Conservation (phyloP, 2,329 filamentous ascomycete species). For the Ophiostoma ips region DNA sequence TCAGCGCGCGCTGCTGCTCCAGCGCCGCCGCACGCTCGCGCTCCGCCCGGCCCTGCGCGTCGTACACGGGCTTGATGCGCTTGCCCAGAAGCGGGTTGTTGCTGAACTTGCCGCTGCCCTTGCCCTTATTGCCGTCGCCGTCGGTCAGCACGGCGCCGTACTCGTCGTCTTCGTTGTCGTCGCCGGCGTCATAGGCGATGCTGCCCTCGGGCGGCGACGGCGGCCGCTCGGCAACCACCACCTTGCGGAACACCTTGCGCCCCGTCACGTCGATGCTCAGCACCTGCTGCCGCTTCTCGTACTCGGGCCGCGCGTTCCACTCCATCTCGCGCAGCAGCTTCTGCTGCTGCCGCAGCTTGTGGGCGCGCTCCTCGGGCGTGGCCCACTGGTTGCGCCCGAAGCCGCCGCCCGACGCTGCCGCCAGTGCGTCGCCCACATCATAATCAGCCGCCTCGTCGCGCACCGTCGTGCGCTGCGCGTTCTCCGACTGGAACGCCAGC, state of each 20-base stretch:
- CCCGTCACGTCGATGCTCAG: conserved; percentile 72
- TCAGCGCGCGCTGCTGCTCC: conserved; percentile 1
- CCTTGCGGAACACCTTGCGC: conserved; percentile 60
- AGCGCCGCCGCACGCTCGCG: not conserved
- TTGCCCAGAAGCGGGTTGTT: conserved; percentile 51
- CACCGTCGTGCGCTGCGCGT: conserved; percentile 69
- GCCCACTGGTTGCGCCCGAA: conserved; percentile 45
- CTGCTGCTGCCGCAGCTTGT: conserved; percentile 75
- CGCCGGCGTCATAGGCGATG: conserved; percentile 4
- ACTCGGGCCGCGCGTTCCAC: conserved; percentile 72
- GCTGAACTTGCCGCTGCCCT: conserved; percentile 46
- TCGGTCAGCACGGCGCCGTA: conserved; percentile 19
- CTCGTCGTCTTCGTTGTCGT: conserved; percentile 17
- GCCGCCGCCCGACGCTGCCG: conserved; percentile 11
- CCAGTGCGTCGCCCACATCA: conserved; percentile 29
- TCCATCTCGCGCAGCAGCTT: conserved; percentile 73
- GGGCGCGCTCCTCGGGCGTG: conserved; percentile 65
- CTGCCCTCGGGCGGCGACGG: conserved; percentile 37
- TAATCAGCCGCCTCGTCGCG: conserved; percentile 67
- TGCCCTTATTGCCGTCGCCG: conserved; percentile 22
- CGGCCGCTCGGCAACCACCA: conserved; percentile 48
- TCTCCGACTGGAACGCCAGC: conserved; percentile 71
- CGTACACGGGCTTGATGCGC: conserved; percentile 50
- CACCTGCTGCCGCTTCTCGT: conserved; percentile 75
- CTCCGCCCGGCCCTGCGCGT: conserved; percentile 24